Percentiles rank a stretch among this genome's conserved stretches.
These are phyloP conservation scores for Fraxinus americana DNA, from an alignment of 257 asterid species.

Conservation along the genomic window DNA sequence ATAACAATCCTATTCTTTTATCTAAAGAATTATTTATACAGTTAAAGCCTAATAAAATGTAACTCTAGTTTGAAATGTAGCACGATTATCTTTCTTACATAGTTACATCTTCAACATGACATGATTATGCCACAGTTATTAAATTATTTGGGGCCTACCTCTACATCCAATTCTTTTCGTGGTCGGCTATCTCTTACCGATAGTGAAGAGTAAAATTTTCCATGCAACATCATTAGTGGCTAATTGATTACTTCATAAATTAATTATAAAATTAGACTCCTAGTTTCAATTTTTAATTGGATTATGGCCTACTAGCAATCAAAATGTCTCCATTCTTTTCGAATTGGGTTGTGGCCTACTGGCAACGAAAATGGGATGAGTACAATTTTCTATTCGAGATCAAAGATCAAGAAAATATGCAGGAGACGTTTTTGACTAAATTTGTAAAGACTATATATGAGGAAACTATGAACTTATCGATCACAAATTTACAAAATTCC, in stretches of 20 bases:
- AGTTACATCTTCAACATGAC: background rate
- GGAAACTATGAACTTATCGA: too few relatives aligned
- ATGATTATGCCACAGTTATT: background rate
- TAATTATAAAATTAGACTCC: background rate
- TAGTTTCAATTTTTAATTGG: constrained; percentile 13
- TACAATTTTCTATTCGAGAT: too few relatives aligned
- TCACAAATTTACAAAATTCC: too few relatives aligned
- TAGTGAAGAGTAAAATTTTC: background rate
- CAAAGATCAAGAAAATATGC: too few relatives aligned
- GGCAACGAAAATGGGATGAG: too few relatives aligned
- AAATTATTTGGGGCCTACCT: background rate
- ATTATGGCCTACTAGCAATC: constrained; percentile 15
- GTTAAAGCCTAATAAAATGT: background rate
- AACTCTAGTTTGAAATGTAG: background rate
- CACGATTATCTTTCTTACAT: background rate
- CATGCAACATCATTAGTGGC: background rate
- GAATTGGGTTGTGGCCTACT: background rate
- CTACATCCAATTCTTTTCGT: background rate
- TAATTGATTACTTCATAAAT: constrained; percentile 2
- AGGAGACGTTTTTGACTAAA: too few relatives aligned
- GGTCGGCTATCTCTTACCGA: background rate
- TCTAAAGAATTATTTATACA: too few relatives aligned
- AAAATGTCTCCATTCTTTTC: constrained; percentile 11
- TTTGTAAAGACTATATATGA: too few relatives aligned
- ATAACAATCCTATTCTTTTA: too few relatives aligned